Evolutionary conservation across 1,284 basidiomycete genomes (phyloP).

Genomic region (Farysia itapuensis): DNA sequence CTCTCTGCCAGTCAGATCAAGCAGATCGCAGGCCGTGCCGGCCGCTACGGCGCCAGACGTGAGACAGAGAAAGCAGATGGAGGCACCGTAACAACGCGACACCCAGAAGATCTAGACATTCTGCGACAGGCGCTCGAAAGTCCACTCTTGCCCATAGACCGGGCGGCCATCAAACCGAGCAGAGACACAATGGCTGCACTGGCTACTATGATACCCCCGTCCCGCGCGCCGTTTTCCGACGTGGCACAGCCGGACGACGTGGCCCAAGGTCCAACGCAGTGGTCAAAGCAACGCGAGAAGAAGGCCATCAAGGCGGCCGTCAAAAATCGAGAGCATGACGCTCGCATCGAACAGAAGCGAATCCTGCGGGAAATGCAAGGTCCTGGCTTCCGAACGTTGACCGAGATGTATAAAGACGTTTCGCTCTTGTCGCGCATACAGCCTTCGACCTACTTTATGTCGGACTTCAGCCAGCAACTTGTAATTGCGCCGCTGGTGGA

Average conservation of each 20-base stretch:
- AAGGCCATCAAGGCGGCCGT: too few species aligned
- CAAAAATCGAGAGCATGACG: constrained; percentile 37
- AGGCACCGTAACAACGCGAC: constrained; percentile 68
- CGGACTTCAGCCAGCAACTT: constrained; percentile 59
- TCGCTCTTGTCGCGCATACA: constrained; percentile 65
- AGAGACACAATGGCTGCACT: constrained; percentile 58
- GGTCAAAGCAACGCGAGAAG: neutral
- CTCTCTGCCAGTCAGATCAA: constrained; percentile 83
- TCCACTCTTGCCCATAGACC: constrained; percentile 62
- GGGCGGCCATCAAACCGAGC: constrained; percentile 62
- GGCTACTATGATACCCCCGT: constrained; percentile 60
- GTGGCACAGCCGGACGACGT: neutral
- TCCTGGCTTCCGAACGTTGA: constrained; percentile 53
- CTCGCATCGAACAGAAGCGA: constrained; percentile 35
- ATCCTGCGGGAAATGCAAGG: constrained; percentile 44
- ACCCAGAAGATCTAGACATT: constrained; percentile 69
- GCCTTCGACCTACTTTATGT: constrained; percentile 63
- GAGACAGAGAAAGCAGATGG: constrained; percentile 14
- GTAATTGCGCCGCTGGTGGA: constrained; percentile 59
- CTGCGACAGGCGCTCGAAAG: constrained; percentile 64
- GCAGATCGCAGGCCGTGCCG: constrained; percentile 94
- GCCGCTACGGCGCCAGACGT: constrained; percentile 77
- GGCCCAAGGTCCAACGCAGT: neutral
- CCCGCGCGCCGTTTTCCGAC: neutral
- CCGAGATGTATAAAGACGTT: constrained; percentile 64